These are phyloP conservation scores for Conticribra guillardii DNA, from an alignment of 108 stramenopile species.

Conservation along the genomic window DNA sequence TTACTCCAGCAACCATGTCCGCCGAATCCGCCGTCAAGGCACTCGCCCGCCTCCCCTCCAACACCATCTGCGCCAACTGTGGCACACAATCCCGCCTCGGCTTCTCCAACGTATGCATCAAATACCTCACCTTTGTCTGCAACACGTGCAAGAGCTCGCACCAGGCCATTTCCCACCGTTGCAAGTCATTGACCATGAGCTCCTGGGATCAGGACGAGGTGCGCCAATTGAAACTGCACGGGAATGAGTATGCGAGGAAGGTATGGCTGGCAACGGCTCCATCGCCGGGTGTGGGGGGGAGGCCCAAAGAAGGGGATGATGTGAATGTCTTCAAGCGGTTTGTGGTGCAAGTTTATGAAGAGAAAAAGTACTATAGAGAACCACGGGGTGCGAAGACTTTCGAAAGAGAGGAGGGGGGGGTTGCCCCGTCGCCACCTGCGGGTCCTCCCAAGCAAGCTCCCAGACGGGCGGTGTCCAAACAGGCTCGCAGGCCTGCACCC, in stretches of 20 bases:
- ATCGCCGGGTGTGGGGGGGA: slow-evolving; percentile 61
- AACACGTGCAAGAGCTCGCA: slow-evolving; percentile 91
- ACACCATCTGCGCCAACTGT: slow-evolving; percentile 87
- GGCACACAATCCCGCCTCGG: slow-evolving; percentile 83
- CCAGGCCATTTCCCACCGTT: slow-evolving; percentile 90
- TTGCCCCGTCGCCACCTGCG: background rate
- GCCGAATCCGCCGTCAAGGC: slow-evolving; percentile 74
- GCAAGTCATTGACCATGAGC: slow-evolving; percentile 92
- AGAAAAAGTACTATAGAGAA: slow-evolving; percentile 71
- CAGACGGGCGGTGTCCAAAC: too few relatives aligned
- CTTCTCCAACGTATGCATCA: slow-evolving; percentile 89
- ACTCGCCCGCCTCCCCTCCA: slow-evolving; percentile 63
- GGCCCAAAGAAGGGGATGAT: slow-evolving; percentile 72
- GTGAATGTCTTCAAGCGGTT: slow-evolving; percentile 84
- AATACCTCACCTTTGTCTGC: slow-evolving; percentile 93
- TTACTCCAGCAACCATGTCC: too few relatives aligned
- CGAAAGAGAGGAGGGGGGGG: background rate
- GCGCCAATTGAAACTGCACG: slow-evolving; percentile 57
- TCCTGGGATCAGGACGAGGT: slow-evolving; percentile 84
- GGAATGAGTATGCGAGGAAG: slow-evolving; percentile 72
- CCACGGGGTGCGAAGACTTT: background rate
- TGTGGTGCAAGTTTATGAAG: slow-evolving; percentile 82
- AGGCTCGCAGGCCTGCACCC: too few relatives aligned
- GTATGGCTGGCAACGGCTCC: slow-evolving; percentile 91
- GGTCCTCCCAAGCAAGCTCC: slow-evolving; percentile 31